A percentile compares a stretch with the other conserved stretches of the same genome.
phyloP scores from a whole-genome alignment of 108 stramenopile species.

The Cyclotella atomus region DNA sequence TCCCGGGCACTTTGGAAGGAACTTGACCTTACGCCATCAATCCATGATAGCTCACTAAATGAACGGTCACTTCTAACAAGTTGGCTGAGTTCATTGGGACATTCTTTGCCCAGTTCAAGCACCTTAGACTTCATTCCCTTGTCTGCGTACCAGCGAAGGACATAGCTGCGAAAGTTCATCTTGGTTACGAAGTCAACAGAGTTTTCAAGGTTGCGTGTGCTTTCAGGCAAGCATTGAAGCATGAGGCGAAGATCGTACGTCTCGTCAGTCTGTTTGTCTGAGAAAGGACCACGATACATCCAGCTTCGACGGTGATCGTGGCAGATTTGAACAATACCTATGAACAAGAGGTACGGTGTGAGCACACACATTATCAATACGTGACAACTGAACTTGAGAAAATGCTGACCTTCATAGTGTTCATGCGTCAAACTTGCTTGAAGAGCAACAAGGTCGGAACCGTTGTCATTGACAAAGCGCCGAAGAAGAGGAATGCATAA shows the following conservation, averaged over 20 bases:
- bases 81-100: slow-evolving; percentile 25
- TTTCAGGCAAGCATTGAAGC: slow-evolving; percentile 14
- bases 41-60: slow-evolving; percentile 32
- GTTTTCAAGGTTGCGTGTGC: slow-evolving; percentile 20
- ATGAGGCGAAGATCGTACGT: slow-evolving; percentile 34
- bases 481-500: slow-evolving; percentile 35
- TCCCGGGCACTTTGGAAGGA: slow-evolving; percentile 17
- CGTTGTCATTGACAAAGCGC: slow-evolving; percentile 27
- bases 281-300: slow-evolving; percentile 31
- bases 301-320: slow-evolving; percentile 48
- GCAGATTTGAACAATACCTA: slow-evolving; percentile 50
- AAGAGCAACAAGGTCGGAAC: slow-evolving; percentile 31
- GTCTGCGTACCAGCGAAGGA: slow-evolving; percentile 44
- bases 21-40: slow-evolving; percentile 22
- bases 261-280: slow-evolving; percentile 17
- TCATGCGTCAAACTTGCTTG: slow-evolving; percentile 31
- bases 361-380: no score
- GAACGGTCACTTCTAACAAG: slow-evolving; percentile 30
- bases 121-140: slow-evolving; percentile 28
- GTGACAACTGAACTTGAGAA: neutral
- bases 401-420: slow-evolving; percentile 30
- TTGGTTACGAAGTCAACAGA: slow-evolving; percentile 30
- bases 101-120: slow-evolving; percentile 45
- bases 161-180: slow-evolving; percentile 30
- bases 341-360: neutral